These are phyloP conservation scores for Ganoderma lucidum DNA, from an alignment of 1,284 basidiomycete species.

Conservation along the genomic window DNA sequence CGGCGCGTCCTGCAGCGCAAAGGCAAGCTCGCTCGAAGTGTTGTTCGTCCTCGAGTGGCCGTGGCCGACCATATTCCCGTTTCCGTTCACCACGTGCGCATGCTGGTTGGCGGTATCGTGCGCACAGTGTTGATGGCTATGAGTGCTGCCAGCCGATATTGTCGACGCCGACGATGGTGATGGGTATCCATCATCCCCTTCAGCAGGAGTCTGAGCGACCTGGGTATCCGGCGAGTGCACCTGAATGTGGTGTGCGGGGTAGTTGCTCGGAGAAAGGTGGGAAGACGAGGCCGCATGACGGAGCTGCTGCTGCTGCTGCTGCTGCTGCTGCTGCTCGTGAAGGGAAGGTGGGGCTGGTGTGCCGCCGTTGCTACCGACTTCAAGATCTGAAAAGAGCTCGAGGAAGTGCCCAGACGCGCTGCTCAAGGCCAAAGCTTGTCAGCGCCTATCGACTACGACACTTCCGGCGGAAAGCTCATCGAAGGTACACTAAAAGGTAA, in stretches of 20 bases:
- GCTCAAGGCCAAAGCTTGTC: slow-evolving; percentile 12
- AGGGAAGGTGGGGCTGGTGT: slow-evolving; percentile 25
- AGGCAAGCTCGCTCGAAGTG: slow-evolving; percentile 36
- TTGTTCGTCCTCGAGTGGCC: slow-evolving; percentile 27
- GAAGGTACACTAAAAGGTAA: not conserved
- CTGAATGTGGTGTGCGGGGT: slow-evolving; percentile 22
- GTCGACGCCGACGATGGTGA: slow-evolving; percentile 32
- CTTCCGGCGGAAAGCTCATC: not conserved
- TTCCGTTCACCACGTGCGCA: slow-evolving; percentile 10
- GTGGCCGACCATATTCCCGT: slow-evolving; percentile 15
- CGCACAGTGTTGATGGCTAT: slow-evolving; percentile 23
- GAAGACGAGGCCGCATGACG: slow-evolving; percentile 21
- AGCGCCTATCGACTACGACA: slow-evolving; percentile 11
- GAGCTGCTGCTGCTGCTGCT: slow-evolving; percentile 11
- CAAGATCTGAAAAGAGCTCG: slow-evolving; percentile 36
- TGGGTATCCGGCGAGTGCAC: slow-evolving; percentile 23
- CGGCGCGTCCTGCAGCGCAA: slow-evolving; percentile 31
- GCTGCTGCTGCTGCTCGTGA: slow-evolving; percentile 21
- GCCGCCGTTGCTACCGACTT: slow-evolving; percentile 32
- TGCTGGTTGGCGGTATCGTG: slow-evolving; percentile 21
- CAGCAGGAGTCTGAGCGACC: slow-evolving; percentile 13
- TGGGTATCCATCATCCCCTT: slow-evolving; percentile 30
- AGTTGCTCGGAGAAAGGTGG: slow-evolving; percentile 26
- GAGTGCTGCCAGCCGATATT: slow-evolving; percentile 30
- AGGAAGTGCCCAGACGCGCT: slow-evolving; percentile 37